Evolutionary conservation across 768 basidiomycete genomes (phyloP), one percentile per base, ranked within the genome.

Genomic region (Collybia sp.): DNA sequence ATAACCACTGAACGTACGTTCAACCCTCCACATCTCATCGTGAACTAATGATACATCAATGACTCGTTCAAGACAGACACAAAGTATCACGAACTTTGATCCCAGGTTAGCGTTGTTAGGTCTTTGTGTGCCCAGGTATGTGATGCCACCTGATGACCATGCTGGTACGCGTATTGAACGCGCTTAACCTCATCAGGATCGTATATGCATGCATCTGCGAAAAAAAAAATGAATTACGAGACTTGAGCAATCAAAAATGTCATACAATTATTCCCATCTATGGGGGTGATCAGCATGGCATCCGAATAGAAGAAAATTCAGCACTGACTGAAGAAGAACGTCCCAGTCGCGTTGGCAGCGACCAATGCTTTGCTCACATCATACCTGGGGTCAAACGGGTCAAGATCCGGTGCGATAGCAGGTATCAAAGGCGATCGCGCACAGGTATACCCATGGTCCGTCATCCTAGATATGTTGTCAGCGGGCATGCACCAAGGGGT

Each of bases 401-500:
- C 6, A 31, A 18, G 1, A 33, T 37, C 30, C 19, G 45, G 25
- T 16, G 40, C 10, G 18, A 18, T 35, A 6, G 30, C 30, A 41
- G 31, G 17, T 18, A 12, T 18, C 11, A 39, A 5, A 12, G 16
- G 12, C 32, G 15, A 43, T 10, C 6, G 53, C 63, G 41, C 46
- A 70, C 67, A 68, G 34, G 40, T 67, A 71, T 5, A 57, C 43
- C 30, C 55, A 70, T 6, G 73, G 71, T 2, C 73, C 73, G 51
- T 75, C 73, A 54, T 75, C 72, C 71, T 71, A 43, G 15, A 32
- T 30, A 12, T 30, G 19, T 5, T 30, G 19, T 5, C 33, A 30
- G 12, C 42, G 11, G 15, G 36, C 17, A 39, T 11, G 39, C 5
- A 41, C 6, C 34, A 16, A 43, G 25, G 41, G 6, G 30, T 2